These are phyloP conservation scores for Saccharomycopsis sp. DNA, from an alignment of 805 yeast species.

Conservation along the genomic window DNA sequence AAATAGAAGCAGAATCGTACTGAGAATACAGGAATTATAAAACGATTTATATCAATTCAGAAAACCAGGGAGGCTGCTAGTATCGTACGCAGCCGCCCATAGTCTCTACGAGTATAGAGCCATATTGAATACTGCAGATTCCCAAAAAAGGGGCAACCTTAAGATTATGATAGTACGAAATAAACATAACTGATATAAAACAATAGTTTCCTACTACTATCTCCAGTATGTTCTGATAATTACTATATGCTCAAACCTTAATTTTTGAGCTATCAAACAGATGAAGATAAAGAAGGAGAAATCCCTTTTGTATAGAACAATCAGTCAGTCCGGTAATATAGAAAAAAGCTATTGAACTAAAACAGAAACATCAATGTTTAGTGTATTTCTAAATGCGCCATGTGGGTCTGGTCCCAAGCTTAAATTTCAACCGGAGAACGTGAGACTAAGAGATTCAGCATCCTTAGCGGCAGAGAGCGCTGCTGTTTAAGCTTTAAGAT, in stretches of 20 bases:
- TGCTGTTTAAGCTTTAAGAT: neutral
- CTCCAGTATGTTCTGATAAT: too few species aligned
- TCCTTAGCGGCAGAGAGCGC: neutral
- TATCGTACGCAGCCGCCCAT: neutral
- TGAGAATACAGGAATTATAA: neutral
- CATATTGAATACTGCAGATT: neutral
- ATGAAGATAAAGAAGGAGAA: neutral
- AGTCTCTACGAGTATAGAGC: neutral
- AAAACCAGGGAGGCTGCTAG: neutral
- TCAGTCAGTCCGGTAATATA: neutral
- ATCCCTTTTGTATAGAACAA: neutral
- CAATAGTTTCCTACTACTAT: neutral
- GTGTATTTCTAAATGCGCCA: neutral
- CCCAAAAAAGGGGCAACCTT: neutral
- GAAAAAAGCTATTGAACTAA: neutral
- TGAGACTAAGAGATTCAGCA: neutral
- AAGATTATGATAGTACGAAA: neutral
- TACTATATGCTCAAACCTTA: neutral
- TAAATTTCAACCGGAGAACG: neutral
- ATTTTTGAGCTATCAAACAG: neutral
- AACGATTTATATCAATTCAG: slow-evolving; percentile 4
- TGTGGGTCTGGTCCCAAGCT: neutral
- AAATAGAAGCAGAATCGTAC: neutral
- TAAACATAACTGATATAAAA: neutral
- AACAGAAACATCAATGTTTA: neutral